These are phyloP conservation scores for Coemansia sp. DNA, from an alignment of 192 early-diverging fungal genomes.

Conservation along the genomic window DNA sequence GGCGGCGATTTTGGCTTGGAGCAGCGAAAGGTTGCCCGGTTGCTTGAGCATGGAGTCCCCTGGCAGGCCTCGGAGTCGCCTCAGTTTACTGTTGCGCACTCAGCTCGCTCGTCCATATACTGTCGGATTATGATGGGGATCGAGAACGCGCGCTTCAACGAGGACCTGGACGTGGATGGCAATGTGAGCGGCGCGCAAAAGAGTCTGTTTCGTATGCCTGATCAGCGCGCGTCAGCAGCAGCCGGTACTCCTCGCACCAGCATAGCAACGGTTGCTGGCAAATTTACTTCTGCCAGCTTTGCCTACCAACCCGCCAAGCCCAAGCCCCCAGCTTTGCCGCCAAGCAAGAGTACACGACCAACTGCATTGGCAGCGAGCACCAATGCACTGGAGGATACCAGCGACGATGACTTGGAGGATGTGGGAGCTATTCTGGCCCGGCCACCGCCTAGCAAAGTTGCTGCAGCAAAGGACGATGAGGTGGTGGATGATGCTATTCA, in stretches of 20 bases:
- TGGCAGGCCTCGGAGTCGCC: slow-evolving; percentile 43
- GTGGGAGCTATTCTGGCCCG: background rate
- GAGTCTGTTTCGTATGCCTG: slow-evolving; percentile 20
- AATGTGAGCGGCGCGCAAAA: background rate
- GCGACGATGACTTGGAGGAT: slow-evolving; percentile 18
- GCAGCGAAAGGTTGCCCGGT: slow-evolving; percentile 4
- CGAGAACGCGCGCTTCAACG: slow-evolving; percentile 35
- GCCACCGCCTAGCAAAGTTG: background rate
- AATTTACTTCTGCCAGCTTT: background rate
- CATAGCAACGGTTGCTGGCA: background rate
- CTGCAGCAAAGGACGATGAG: background rate
- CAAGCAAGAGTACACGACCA: background rate
- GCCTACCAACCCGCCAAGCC: background rate
- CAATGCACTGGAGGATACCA: background rate
- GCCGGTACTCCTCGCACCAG: background rate
- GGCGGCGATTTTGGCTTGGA: background rate
- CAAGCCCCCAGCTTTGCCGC: background rate
- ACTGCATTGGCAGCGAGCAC: background rate
- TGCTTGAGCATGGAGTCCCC: slow-evolving; percentile 32
- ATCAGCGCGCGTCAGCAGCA: background rate
- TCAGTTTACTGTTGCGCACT: slow-evolving; percentile 18
- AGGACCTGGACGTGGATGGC: background rate
- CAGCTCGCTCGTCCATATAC: slow-evolving; percentile 24
- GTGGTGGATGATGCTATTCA: slow-evolving; percentile 2
- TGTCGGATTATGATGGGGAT: slow-evolving; percentile 35